Percentiles rank a stretch among this genome's conserved stretches.
These are phyloP conservation scores for Metrosideros polymorpha DNA, from an alignment of 441 rosid genomes.

Conservation along the genomic window DNA sequence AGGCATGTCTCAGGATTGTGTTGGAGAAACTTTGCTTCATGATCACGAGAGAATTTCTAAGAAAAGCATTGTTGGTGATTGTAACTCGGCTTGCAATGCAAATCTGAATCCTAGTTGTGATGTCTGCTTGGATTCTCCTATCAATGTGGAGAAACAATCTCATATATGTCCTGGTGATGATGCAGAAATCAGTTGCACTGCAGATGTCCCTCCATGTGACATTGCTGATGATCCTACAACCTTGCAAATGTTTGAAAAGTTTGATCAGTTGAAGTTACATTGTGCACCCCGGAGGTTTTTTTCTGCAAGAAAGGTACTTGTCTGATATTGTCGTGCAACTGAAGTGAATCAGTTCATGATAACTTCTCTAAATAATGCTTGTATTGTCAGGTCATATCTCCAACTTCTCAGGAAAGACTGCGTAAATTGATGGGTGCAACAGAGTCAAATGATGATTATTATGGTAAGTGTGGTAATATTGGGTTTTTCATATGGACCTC, in stretches of 20 bases:
- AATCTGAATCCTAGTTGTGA: slow-evolving; percentile 9
- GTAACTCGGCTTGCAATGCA: slow-evolving; percentile 1
- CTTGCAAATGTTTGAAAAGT: slow-evolving; percentile 10
- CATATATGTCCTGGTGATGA: slow-evolving; percentile 4
- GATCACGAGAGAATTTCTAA: slow-evolving; percentile 14
- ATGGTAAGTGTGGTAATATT: slow-evolving; percentile 32
- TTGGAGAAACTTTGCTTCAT: slow-evolving; percentile 15
- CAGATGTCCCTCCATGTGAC: neutral
- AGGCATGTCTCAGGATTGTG: slow-evolving; percentile 14
- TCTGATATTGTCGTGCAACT: neutral
- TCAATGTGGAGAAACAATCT: slow-evolving; percentile 11
- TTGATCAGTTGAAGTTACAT: slow-evolving; percentile 18
- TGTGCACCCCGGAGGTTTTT: slow-evolving; percentile 45
- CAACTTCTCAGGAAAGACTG: slow-evolving; percentile 60
- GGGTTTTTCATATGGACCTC: neutral
- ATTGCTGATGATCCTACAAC: slow-evolving; percentile 10
- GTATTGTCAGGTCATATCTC: slow-evolving; percentile 69
- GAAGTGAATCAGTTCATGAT: neutral
- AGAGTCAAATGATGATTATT: slow-evolving; percentile 29
- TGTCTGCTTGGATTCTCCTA: slow-evolving; percentile 5
- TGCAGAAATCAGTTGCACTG: neutral
- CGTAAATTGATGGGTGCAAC: slow-evolving; percentile 49
- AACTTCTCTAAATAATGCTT: slow-evolving; percentile 5
- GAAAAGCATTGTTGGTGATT: slow-evolving; percentile 13
- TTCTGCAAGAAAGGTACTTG: slow-evolving; percentile 56